phyloP scores from a whole-genome alignment of 768 basidiomycete genomes.

The Pleurotus sapidus region DNA sequence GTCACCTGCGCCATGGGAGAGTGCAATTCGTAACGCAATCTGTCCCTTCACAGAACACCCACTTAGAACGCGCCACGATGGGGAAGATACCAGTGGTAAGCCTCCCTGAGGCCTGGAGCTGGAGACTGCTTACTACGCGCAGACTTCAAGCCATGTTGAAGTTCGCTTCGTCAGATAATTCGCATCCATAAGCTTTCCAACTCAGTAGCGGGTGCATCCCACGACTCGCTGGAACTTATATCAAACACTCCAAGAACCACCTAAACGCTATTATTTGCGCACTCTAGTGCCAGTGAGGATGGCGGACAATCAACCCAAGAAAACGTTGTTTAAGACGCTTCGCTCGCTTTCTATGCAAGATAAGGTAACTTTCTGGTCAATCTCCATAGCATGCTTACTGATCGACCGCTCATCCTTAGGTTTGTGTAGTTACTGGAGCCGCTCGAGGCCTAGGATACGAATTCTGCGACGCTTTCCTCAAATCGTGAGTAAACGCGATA shows the following conservation, averaged over 20 bases:
- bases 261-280: constrained; percentile 12
- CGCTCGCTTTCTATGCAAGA: constrained; percentile 76
- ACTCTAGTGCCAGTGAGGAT: no score
- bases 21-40: no score
- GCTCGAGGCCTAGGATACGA: constrained; percentile 89
- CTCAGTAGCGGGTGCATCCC: constrained; percentile 8
- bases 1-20: no score
- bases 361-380: constrained; percentile 45
- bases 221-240: constrained; percentile 13
- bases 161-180: no score
- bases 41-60: no score
- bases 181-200: no score
- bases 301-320: neutral
- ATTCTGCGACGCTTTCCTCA: constrained; percentile 87
- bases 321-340: constrained; percentile 43
- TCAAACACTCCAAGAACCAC: neutral
- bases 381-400: neutral
- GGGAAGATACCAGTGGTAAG: no score
- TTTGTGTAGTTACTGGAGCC: constrained; percentile 90
- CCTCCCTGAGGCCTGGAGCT: no score
- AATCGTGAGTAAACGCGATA: constrained; percentile 48
- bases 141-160: no score
- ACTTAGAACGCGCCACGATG: no score
- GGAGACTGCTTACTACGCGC: no score
- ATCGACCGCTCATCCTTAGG: constrained; percentile 37